Conservation (phyloP, 2,329 filamentous ascomycete genomes). For the Neofusicoccum kwambonambiense region DNA sequence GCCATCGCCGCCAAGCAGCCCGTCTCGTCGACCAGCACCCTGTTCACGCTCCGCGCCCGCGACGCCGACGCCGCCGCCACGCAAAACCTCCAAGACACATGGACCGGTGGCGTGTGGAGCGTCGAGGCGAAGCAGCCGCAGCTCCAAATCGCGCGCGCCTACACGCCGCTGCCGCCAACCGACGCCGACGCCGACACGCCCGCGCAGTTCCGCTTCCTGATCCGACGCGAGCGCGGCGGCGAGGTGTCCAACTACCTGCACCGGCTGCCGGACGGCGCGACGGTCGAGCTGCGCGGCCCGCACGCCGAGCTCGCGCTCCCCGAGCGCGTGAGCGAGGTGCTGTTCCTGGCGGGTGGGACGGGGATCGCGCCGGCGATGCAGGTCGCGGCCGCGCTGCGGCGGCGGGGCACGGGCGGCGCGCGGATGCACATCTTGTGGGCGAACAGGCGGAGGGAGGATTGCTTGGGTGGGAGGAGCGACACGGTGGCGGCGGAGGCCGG, state of each 20-base stretch:
- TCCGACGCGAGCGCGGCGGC: conserved; percentile 74
- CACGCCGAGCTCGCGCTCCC: conserved; percentile 66
- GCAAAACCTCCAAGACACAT: conserved; percentile 37
- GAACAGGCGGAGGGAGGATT: conserved; percentile 66
- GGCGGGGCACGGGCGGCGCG: conserved; percentile 26
- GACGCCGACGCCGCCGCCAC: conserved; percentile 25
- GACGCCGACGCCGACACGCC: background rate
- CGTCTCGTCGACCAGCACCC: conserved; percentile 66
- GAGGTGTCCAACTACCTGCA: conserved; percentile 85
- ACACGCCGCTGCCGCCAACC: conserved; percentile 79
- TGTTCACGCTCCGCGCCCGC: conserved; percentile 61
- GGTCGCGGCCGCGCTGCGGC: conserved; percentile 62
- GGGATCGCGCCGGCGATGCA: conserved; percentile 90
- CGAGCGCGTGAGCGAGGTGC: conserved; percentile 55
- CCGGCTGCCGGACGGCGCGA: conserved; percentile 59
- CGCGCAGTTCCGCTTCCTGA: conserved; percentile 64
- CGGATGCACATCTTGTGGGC: conserved; percentile 80
- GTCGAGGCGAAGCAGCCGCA: conserved; percentile 94
- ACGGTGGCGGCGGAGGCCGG: conserved; percentile 22
- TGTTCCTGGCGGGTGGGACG: conserved; percentile 90
- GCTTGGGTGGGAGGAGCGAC: conserved; percentile 58
- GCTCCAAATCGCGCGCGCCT: conserved; percentile 85
- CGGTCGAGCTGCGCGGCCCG: conserved; percentile 76
- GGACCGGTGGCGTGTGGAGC: conserved; percentile 72
- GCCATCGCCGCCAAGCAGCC: conserved; percentile 60